Percentiles rank a stretch among this genome's conserved stretches.
Conservation (phyloP, 2,329 filamentous ascomycete genomes). For the Chrysoporthe puriensis region DNA sequence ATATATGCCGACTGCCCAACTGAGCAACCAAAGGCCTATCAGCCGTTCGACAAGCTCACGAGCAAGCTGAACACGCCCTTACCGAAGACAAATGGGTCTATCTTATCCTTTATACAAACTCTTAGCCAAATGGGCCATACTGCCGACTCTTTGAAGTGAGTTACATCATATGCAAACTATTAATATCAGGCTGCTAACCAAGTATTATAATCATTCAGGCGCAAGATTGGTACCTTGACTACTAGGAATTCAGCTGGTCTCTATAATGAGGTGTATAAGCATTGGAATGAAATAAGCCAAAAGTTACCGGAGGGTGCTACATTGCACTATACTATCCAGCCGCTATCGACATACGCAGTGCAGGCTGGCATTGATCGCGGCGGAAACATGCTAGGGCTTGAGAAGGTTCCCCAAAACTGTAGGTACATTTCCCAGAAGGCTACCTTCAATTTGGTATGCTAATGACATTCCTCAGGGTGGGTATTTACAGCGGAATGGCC, state of each 20-base stretch:
- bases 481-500: slow-evolving; percentile 13
- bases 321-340: slow-evolving; percentile 19
- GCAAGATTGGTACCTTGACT: slow-evolving; percentile 17
- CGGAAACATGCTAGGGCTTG: slow-evolving; percentile 3
- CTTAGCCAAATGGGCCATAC: slow-evolving; percentile 3
- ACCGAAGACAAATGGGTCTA: neutral
- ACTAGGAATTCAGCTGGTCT: neutral
- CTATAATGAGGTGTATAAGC: slow-evolving; percentile 8
- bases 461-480: neutral
- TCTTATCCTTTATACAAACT: neutral
- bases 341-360: slow-evolving; percentile 4
- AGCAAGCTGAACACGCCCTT: neutral
- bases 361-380: slow-evolving; percentile 6
- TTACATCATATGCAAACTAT: neutral
- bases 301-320: slow-evolving; percentile 4
- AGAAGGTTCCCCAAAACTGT: slow-evolving; percentile 18
- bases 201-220: neutral
- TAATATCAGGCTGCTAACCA: neutral
- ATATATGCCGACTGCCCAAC: slow-evolving; percentile 28
- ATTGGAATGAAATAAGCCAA: slow-evolving; percentile 6
- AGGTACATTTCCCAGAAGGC: neutral
- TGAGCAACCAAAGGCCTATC: slow-evolving; percentile 24
- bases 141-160: slow-evolving; percentile 6
- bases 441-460: neutral
- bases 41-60: slow-evolving; percentile 27